Evolutionary conservation across 2,329 filamentous ascomycete genomes (phyloP).

Genomic region (Alternaria novae-zelandiae): DNA sequence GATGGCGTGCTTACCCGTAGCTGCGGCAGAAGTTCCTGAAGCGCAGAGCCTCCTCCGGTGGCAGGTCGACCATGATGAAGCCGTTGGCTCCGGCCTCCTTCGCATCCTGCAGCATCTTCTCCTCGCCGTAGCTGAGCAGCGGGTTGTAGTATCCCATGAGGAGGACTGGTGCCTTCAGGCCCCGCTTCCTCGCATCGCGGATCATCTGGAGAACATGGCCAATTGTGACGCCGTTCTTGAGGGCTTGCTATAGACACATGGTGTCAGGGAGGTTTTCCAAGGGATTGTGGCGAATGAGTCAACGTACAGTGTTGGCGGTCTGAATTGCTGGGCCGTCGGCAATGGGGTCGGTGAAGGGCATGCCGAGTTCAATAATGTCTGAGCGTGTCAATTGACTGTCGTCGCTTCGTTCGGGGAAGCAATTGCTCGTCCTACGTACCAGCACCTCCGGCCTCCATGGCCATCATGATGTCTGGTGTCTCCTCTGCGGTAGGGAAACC

Average conservation of each 20-base stretch:
- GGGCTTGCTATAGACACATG: conserved; percentile 62
- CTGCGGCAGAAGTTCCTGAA: conserved; percentile 85
- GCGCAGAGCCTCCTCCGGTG: conserved; percentile 91
- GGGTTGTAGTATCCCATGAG: conserved; percentile 99
- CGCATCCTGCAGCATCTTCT: conserved; percentile 83
- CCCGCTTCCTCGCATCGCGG: conserved; percentile 75
- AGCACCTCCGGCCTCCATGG: conserved; percentile 89
- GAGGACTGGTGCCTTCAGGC: conserved; percentile 81
- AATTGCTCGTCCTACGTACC: conserved; percentile 60
- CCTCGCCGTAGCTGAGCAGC: conserved; percentile 90
- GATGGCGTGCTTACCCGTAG: conserved; percentile 65
- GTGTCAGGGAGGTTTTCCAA: conserved; percentile 20
- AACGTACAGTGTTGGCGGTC: conserved; percentile 80
- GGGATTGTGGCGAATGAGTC: conserved; percentile 31
- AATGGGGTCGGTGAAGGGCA: conserved; percentile 97
- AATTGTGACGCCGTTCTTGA: conserved; percentile 88
- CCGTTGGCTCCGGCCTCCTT: conserved; percentile 87
- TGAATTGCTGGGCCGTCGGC: conserved; percentile 98
- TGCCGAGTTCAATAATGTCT: conserved; percentile 95
- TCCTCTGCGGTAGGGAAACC: conserved; percentile 85
- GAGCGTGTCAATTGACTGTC: conserved; percentile 23
- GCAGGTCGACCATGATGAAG: conserved; percentile 95
- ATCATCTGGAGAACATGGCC: conserved; percentile 82
- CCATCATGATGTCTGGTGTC: conserved; percentile 83
- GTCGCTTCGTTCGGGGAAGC: neutral